Conservation (phyloP, 1,284 basidiomycete species). For the Pulchroboletus neoregius region DNA sequence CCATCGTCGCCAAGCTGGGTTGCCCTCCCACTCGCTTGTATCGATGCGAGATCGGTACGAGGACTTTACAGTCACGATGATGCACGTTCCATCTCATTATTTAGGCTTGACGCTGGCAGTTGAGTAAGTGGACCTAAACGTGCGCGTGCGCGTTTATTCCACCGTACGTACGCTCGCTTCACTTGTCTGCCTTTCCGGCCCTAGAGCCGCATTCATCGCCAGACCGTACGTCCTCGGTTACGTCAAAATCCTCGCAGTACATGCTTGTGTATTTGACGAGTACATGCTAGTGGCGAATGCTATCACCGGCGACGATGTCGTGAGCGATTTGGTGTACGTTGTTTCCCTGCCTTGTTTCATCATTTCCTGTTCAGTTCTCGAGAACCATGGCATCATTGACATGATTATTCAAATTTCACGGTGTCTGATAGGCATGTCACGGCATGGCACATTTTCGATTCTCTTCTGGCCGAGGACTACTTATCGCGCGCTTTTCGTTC, state of each 20-base stretch:
- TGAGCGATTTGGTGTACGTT: not conserved
- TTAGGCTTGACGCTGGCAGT: not conserved
- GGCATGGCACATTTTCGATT: too few species aligned
- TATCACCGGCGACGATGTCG: too few species aligned
- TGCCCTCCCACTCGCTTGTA: not conserved
- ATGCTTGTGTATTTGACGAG: too few species aligned
- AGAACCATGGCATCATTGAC: too few species aligned
- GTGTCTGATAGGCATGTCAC: too few species aligned
- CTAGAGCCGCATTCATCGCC: too few species aligned
- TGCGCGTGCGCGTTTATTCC: not conserved
- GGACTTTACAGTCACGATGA: not conserved
- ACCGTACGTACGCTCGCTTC: not conserved
- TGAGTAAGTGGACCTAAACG: not conserved
- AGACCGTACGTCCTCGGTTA: not conserved
- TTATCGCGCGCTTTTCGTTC: too few species aligned
- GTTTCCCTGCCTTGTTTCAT: not conserved
- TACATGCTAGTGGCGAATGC: too few species aligned
- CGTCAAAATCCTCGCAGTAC: too few species aligned
- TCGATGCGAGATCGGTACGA: conserved; percentile 3
- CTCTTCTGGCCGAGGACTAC: too few species aligned
- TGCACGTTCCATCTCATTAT: conserved; percentile 3
- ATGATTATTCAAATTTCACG: too few species aligned
- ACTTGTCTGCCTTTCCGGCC: not conserved
- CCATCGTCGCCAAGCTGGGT: conserved; percentile 6
- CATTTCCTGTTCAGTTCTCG: too few species aligned